A percentile compares a stretch with the other conserved stretches of the same genome.
These are phyloP conservation scores for Pouteria glomerata DNA, from an alignment of 148 eudicot genomes.

Conservation along the genomic window DNA sequence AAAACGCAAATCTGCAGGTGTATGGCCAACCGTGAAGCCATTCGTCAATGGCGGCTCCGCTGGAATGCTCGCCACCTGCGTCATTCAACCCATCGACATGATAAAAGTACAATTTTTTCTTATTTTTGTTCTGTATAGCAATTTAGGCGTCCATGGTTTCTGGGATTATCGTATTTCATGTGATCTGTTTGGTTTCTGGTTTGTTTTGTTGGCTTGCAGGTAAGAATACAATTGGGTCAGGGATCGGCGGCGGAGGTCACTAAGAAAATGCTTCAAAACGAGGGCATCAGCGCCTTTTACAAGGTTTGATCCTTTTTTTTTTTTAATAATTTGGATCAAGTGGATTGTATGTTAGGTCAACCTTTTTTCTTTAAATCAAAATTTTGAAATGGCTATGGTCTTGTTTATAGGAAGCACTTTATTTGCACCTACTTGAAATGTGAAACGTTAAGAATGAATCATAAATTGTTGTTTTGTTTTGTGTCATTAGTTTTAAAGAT, in stretches of 20 bases:
- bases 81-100: slow-evolving; percentile 45
- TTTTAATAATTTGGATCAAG: not conserved
- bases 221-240: slow-evolving; percentile 54
- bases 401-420: too few relatives aligned
- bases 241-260: slow-evolving; percentile 47
- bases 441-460: too few relatives aligned
- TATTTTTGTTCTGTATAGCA: too few relatives aligned
- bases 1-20: slow-evolving; percentile 20
- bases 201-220: slow-evolving; percentile 16
- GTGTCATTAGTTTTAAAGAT: too few relatives aligned
- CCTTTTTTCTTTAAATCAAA: too few relatives aligned
- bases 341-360: not conserved
- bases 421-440: too few relatives aligned
- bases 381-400: too few relatives aligned
- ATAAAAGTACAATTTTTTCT: slow-evolving; percentile 20
- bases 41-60: slow-evolving; percentile 47
- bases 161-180: not conserved
- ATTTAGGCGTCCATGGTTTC: not conserved
- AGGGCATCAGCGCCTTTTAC: slow-evolving; percentile 52
- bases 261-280: slow-evolving; percentile 40
- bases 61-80: slow-evolving; percentile 48
- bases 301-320: slow-evolving; percentile 23
- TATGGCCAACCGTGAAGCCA: slow-evolving; percentile 41
- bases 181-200: not conserved
- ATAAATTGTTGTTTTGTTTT: too few relatives aligned